These are phyloP conservation scores for Buddleja alternifolia DNA, from an alignment of 257 asterid species.

Conservation along the genomic window DNA sequence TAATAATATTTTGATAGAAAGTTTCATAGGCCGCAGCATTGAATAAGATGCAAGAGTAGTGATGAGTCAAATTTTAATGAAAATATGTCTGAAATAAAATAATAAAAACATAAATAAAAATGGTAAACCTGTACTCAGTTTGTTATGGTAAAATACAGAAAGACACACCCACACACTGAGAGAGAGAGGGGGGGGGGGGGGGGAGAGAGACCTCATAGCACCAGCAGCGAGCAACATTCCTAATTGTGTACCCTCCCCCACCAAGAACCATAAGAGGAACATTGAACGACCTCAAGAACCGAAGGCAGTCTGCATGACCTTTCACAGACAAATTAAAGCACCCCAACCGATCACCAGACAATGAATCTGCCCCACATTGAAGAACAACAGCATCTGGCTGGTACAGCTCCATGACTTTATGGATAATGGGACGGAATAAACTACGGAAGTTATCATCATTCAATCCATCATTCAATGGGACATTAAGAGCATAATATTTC, in stretches of 20 bases:
- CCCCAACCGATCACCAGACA: slow-evolving; percentile 53
- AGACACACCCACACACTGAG: not conserved
- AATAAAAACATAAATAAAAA: too few relatives aligned
- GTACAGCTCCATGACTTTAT: slow-evolving; percentile 52
- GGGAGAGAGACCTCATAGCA: slow-evolving; percentile 50
- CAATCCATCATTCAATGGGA: slow-evolving; percentile 50
- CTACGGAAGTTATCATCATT: slow-evolving; percentile 45
- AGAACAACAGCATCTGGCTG: slow-evolving; percentile 56
- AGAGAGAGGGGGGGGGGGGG: slow-evolving; percentile 16
- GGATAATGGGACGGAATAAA: slow-evolving; percentile 47
- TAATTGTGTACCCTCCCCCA: slow-evolving; percentile 53
- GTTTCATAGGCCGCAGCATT: too few relatives aligned
- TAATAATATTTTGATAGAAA: too few relatives aligned
- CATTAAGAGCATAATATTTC: slow-evolving; percentile 54
- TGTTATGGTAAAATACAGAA: too few relatives aligned
- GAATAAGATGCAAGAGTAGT: too few relatives aligned
- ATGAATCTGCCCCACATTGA: slow-evolving; percentile 57
- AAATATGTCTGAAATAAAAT: too few relatives aligned
- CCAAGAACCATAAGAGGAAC: slow-evolving; percentile 56
- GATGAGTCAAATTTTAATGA: too few relatives aligned
- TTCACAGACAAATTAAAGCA: slow-evolving; percentile 51
- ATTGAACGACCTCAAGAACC: slow-evolving; percentile 46
- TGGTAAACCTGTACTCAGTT: too few relatives aligned
- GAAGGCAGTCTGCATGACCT: slow-evolving; percentile 59
- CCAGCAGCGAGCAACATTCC: slow-evolving; percentile 61